These are phyloP conservation scores for Candida yuanshanica DNA, from an alignment of 805 yeast species.

Conservation along the genomic window DNA sequence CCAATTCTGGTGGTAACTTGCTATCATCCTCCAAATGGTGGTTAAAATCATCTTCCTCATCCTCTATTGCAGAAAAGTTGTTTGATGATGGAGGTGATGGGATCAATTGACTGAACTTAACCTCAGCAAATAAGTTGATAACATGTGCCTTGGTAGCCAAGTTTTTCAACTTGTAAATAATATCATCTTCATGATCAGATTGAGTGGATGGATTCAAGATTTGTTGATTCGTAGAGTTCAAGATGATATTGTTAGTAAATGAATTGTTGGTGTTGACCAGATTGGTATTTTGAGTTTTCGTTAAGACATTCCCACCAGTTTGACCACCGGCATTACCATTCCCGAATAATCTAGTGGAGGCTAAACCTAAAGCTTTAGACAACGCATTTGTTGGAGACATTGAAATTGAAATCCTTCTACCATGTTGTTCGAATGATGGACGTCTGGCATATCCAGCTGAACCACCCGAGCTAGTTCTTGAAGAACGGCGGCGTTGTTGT, in stretches of 20 bases:
- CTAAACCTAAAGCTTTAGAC: conserved; percentile 80
- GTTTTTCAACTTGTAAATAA: conserved; percentile 52
- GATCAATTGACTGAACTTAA: conserved; percentile 77
- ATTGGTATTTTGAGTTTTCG: conserved; percentile 9
- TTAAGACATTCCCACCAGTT: conserved; percentile 19
- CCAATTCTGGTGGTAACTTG: conserved; percentile 51
- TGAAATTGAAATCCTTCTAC: conserved; percentile 60
- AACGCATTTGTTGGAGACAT: conserved; percentile 81
- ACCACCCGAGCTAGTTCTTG: conserved; percentile 43
- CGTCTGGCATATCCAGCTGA: conserved; percentile 41
- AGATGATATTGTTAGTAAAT: conserved; percentile 18
- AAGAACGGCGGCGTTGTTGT: conserved; percentile 29
- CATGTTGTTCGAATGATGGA: conserved; percentile 47
- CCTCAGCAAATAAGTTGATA: conserved; percentile 82
- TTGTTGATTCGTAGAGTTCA: conserved; percentile 17
- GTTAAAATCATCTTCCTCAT: conserved; percentile 27
- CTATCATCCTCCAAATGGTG: conserved; percentile 7
- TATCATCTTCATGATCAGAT: conserved; percentile 26
- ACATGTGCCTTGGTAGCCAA: conserved; percentile 90
- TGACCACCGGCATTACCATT: conserved; percentile 20
- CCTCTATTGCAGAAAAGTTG: conserved; percentile 33
- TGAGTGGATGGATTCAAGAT: conserved; percentile 4
- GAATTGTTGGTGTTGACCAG: conserved; percentile 19
- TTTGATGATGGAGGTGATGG: conserved; percentile 50
- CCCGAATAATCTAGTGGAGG: conserved; percentile 84